phyloP scores from a whole-genome alignment of 768 basidiomycete genomes.

The Hortiboletus flavorubellus region DNA sequence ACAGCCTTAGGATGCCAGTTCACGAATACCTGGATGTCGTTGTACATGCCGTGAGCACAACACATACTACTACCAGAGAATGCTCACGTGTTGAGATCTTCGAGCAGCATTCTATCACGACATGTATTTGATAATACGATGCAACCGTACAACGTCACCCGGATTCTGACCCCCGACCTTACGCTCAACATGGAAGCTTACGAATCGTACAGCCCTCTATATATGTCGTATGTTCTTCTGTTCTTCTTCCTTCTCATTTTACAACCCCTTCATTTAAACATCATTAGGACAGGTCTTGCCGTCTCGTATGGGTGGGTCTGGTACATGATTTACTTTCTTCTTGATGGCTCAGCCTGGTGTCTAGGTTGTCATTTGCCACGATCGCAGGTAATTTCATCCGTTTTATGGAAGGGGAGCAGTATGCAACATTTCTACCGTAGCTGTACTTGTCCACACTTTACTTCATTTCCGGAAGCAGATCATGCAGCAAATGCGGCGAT shows the following conservation, averaged over 20 bases:
- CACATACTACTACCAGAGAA: neutral
- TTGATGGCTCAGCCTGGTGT: slow-evolving; percentile 41
- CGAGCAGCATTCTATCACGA: slow-evolving; percentile 52
- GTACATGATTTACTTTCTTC: neutral
- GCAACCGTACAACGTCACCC: slow-evolving; percentile 52
- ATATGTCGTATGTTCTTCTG: slow-evolving; percentile 40
- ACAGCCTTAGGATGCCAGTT: slow-evolving; percentile 34
- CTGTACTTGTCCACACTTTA: slow-evolving; percentile 31
- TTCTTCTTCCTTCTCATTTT: neutral
- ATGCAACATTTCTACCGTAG: slow-evolving; percentile 7
- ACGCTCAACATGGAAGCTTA: slow-evolving; percentile 56
- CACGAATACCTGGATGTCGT: slow-evolving; percentile 58
- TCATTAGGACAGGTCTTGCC: slow-evolving; percentile 22
- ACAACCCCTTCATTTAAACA: slow-evolving; percentile 4
- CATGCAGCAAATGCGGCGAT: slow-evolving; percentile 64
- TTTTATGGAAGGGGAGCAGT: neutral
- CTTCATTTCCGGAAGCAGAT: slow-evolving; percentile 80
- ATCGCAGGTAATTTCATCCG: slow-evolving; percentile 52
- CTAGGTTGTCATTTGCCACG: slow-evolving; percentile 74
- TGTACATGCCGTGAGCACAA: slow-evolving; percentile 53
- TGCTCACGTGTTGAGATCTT: neutral
- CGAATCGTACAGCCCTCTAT: slow-evolving; percentile 55
- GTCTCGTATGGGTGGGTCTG: slow-evolving; percentile 30
- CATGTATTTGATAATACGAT: slow-evolving; percentile 61
- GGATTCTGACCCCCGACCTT: slow-evolving; percentile 49